Conservation (phyloP, 2,329 filamentous ascomycete species). For the Apiospora phragmitis region DNA sequence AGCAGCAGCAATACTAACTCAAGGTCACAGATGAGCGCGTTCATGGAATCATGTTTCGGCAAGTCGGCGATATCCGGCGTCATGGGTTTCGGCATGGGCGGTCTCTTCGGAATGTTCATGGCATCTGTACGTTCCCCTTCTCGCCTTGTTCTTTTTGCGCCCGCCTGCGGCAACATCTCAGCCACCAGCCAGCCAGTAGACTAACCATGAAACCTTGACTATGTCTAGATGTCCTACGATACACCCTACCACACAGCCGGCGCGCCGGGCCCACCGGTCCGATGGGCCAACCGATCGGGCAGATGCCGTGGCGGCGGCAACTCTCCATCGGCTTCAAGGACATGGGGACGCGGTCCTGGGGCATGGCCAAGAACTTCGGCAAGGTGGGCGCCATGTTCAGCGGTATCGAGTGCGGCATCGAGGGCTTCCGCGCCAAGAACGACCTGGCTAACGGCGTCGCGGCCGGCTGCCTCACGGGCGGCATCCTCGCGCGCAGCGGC, state of each 20-base stretch:
- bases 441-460: slow-evolving; percentile 85
- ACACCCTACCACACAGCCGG: slow-evolving; percentile 69
- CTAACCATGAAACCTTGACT: slow-evolving; percentile 8
- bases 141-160: background rate
- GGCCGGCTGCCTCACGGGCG: slow-evolving; percentile 89
- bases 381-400: slow-evolving; percentile 88
- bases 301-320: slow-evolving; percentile 83
- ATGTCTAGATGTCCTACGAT: slow-evolving; percentile 89
- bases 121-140: slow-evolving; percentile 71
- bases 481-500: slow-evolving; percentile 80
- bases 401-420: slow-evolving; percentile 94
- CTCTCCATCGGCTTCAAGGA: slow-evolving; percentile 86
- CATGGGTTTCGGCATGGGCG: slow-evolving; percentile 92
- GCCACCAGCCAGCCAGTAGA: background rate
- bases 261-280: slow-evolving; percentile 35
- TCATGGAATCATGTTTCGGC: slow-evolving; percentile 89
- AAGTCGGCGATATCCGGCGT: slow-evolving; percentile 89
- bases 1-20: background rate
- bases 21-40: slow-evolving; percentile 66
- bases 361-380: slow-evolving; percentile 91
- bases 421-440: slow-evolving; percentile 90
- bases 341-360: slow-evolving; percentile 83
- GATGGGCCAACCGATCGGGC: slow-evolving; percentile 43
- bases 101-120: slow-evolving; percentile 97
- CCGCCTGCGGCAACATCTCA: background rate